phyloP scores from a whole-genome alignment of 257 asterid genomes.

The Dorcoceras hygrometricum region DNA sequence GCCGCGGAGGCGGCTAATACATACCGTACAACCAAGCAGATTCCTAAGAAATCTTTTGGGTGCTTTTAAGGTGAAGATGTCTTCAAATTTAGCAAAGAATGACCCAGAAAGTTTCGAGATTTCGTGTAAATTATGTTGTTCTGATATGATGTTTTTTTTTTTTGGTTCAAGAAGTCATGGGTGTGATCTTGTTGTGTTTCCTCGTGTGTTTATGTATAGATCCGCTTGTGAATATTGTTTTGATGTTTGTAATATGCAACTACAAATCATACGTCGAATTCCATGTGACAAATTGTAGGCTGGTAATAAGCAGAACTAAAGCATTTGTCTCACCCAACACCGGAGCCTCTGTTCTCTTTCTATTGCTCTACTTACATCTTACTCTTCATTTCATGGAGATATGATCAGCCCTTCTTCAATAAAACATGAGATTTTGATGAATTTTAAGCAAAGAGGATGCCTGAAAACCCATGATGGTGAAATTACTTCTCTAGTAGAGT shows the following conservation, averaged over 20 bases:
- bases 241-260: neutral
- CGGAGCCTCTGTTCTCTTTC: neutral
- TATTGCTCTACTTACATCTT: neutral
- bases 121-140: neutral
- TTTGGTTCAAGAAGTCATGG: neutral
- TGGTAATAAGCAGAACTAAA: neutral
- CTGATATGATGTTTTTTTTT: neutral
- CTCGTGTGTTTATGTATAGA: neutral
- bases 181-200: neutral
- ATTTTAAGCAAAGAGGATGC: neutral
- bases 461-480: neutral
- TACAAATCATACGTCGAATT: neutral
- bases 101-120: neutral
- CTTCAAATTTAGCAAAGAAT: neutral
- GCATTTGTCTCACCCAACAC: neutral
- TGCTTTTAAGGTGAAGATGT: constrained; percentile 51
- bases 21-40: constrained; percentile 55
- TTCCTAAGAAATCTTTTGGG: constrained; percentile 54
- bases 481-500: neutral
- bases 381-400: too few relatives aligned
- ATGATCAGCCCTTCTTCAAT: neutral
- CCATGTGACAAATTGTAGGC: neutral
- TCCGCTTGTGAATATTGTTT: neutral
- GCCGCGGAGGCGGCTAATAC: constrained; percentile 66
- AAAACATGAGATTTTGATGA: neutral